These are phyloP conservation scores for Daldinia childiae DNA, from an alignment of 495 filamentous ascomycete genomes.

Conservation along the genomic window DNA sequence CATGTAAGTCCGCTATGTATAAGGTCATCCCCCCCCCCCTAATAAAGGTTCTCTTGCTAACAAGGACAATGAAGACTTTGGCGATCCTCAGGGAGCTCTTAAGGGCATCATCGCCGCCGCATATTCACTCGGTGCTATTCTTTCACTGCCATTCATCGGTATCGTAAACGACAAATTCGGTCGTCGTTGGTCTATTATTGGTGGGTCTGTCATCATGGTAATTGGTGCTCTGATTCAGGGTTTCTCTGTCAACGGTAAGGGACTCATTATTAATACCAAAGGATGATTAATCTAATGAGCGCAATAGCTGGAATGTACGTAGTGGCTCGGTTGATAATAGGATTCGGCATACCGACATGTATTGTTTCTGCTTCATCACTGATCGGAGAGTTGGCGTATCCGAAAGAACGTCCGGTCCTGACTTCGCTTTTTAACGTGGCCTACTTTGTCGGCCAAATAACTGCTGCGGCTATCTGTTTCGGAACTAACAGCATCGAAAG, in stretches of 20 bases:
- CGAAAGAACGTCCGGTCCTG: conserved; percentile 69
- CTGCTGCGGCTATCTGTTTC: conserved; percentile 68
- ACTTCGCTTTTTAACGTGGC: conserved; percentile 74
- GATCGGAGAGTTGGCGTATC: conserved; percentile 71
- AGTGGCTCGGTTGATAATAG: conserved; percentile 68
- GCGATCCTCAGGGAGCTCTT: conserved; percentile 50
- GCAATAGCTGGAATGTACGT: conserved; percentile 65
- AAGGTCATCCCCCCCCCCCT: not conserved
- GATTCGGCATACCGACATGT: conserved; percentile 70
- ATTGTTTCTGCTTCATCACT: conserved; percentile 69
- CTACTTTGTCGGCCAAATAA: conserved; percentile 71
- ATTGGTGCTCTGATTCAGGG: conserved; percentile 64
- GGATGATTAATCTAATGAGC: not conserved
- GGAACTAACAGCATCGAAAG: conserved; percentile 65
- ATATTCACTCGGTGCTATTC: conserved; percentile 66
- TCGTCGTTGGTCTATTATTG: conserved; percentile 65
- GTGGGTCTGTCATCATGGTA: conserved; percentile 67
- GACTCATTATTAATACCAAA: not conserved
- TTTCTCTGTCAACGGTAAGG: conserved; percentile 51
- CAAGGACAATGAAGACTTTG: conserved; percentile 43
- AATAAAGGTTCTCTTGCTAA: not conserved
- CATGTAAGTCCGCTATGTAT: conserved; percentile 53
- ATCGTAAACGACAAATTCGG: conserved; percentile 67
- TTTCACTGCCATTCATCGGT: conserved; percentile 67
- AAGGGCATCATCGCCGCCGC: conserved; percentile 58